Evolutionary conservation across 441 rosid genomes (phyloP), one percentile per base, ranked within the genome.

Genomic region (Populus hybrid): DNA sequence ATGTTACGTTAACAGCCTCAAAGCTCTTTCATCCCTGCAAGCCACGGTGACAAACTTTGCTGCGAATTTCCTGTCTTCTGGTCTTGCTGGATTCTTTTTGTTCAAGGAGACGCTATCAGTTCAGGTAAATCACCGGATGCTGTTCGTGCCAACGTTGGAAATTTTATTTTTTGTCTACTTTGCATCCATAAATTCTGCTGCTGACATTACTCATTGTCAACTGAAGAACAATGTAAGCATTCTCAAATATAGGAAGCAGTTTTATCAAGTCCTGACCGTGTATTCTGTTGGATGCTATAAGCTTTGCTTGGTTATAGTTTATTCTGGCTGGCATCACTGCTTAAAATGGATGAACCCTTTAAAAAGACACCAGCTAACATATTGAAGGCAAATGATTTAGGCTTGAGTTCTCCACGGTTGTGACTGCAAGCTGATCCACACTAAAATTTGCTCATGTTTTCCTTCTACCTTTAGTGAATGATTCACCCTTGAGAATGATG

Each of bases 11-110:
- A 89, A 87, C 84, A 94, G 97, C 87, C 89, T 94, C 42, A 92
- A 87, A 87, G 90, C 92, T 78, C 92, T 94, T 21, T 90, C 94
- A 0, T 90, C 97, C 16, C 82, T 91, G 38, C 97, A 92, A 88
- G 97, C 98, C 74, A 91, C 97, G 0, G 95, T 91, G 36, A 89
- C 95, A 1, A 94, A 94, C 75, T 94, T 94, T 34, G 92, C 97
- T 42, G 87, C 95, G 42, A 92, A 91, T 83, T 92, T 94, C 85
- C 91, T 94, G 73, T 80, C 92, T 40, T 92, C 97, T 28, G 97
- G 97, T 65, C 76, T 94, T n/a, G 93, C 97, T 69, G 98, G 97
- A 5, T 90, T 86, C 83, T 82, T 93, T 66, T 74, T 94, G 67
- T 94, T 94, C 57, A 72, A 86, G 6, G 98, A 93, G 78, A 67